These are phyloP conservation scores for Loxodes magnus DNA, from an alignment of 73 alveolate species.

Conservation along the genomic window DNA sequence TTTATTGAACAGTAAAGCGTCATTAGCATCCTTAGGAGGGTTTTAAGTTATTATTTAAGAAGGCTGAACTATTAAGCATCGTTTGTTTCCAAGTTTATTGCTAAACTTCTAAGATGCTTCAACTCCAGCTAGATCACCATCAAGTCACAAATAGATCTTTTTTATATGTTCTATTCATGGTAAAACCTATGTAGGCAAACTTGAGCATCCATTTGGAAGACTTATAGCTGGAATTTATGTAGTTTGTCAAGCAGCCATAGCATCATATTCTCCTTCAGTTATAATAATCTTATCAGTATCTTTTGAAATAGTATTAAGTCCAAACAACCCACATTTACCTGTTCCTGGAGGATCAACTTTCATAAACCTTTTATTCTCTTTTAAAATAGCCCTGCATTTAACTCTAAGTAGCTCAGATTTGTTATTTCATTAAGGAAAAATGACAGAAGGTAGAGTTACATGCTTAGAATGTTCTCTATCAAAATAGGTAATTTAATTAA, in stretches of 20 bases:
- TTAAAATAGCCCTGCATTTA: constrained; percentile 6
- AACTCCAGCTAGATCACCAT: constrained; percentile 61
- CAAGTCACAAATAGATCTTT: constrained; percentile 67
- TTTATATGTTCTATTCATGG: constrained; percentile 64
- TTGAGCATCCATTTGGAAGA: constrained; percentile 75
- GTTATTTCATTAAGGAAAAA: constrained; percentile 30
- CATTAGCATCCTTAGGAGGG: constrained; percentile 67
- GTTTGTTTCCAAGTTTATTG: constrained; percentile 36
- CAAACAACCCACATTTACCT: constrained; percentile 68
- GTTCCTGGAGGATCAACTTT: constrained; percentile 17
- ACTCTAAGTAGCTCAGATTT: constrained; percentile 16
- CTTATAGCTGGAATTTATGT: constrained; percentile 76
- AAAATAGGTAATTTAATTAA: constrained; percentile 39
- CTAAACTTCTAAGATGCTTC: constrained; percentile 43
- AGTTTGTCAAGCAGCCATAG: constrained; percentile 76
- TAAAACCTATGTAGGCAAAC: constrained; percentile 53
- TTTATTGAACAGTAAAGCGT: constrained; percentile 37
- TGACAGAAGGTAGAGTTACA: constrained; percentile 25
- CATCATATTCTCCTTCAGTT: constrained; percentile 93
- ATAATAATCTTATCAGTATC: constrained; percentile 40
- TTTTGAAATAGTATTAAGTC: constrained; percentile 49
- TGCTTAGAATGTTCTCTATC: constrained; percentile 24
- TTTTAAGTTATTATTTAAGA: constrained; percentile 11
- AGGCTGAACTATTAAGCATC: constrained; percentile 47
- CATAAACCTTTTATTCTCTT: constrained; percentile 17